phyloP scores from a whole-genome alignment of 345 rosid genomes.

The Psidium guajava region DNA sequence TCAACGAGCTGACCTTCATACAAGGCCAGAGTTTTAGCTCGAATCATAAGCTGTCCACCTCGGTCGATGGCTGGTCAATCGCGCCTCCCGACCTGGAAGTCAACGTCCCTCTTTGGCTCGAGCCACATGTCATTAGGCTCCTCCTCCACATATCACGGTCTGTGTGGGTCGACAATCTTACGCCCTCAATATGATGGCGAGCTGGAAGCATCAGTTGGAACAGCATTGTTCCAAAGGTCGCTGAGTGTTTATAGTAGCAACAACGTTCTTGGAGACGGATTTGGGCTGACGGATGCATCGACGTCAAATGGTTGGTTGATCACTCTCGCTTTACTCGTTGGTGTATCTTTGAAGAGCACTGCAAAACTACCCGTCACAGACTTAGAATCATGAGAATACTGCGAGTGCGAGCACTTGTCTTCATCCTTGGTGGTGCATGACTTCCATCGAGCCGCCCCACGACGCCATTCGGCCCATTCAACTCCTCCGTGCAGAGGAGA shows the following conservation, averaged over 20 bases:
- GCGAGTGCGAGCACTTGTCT: not conserved
- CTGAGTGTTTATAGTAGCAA: not conserved
- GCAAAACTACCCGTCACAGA: not conserved
- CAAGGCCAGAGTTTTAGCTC: slow-evolving; percentile 26
- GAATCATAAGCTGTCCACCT: slow-evolving; percentile 26
- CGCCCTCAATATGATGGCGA: not conserved
- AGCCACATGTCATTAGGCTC: slow-evolving; percentile 17
- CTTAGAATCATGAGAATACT: slow-evolving; percentile 1
- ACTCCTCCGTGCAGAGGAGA: slow-evolving; percentile 34
- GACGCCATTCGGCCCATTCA: slow-evolving; percentile 35
- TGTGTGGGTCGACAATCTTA: not conserved
- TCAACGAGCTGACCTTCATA: not conserved
- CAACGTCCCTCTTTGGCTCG: slow-evolving; percentile 13
- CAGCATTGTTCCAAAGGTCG: not conserved
- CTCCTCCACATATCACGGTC: slow-evolving; percentile 4
- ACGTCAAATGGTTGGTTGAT: too few relatives aligned
- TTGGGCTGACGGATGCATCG: not conserved
- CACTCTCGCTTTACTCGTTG: not conserved
- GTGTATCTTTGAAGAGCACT: not conserved
- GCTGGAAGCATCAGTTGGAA: not conserved
- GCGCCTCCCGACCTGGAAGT: slow-evolving; percentile 53
- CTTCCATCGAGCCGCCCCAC: not conserved
- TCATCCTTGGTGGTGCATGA: not conserved
- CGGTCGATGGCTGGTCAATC: slow-evolving; percentile 59
- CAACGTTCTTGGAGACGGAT: slow-evolving; percentile 4